phyloP scores from a whole-genome alignment of 495 filamentous ascomycete species.

The Lasiosphaeria miniovina region DNA sequence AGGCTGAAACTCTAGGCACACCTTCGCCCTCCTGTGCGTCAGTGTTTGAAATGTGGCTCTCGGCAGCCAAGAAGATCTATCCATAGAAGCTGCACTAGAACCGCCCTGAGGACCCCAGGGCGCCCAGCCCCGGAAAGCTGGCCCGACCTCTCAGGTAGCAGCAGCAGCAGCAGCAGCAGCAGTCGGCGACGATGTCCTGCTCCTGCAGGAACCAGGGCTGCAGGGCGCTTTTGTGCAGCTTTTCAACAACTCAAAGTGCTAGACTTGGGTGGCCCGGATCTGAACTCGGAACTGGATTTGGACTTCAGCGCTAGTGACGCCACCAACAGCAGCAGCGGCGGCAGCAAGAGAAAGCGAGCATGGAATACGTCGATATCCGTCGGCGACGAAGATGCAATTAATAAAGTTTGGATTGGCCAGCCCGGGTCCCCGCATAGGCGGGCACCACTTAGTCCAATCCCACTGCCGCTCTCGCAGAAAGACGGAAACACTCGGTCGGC shows the following conservation, averaged over 20 bases:
- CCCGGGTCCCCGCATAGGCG: not conserved
- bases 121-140: not conserved
- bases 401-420: conserved; percentile 4
- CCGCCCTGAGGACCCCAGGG: not conserved
- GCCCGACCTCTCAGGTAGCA: not conserved
- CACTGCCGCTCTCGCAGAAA: conserved; percentile 12
- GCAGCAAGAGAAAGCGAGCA: not conserved
- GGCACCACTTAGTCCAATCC: not conserved
- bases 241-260: too few relatives aligned
- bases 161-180: not conserved
- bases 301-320: conserved; percentile 1
- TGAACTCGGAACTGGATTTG: not conserved
- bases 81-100: too few relatives aligned
- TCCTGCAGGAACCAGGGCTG: not conserved
- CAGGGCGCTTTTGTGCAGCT: not conserved
- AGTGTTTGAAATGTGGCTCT: too few relatives aligned
- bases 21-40: too few relatives aligned
- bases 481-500: conserved; percentile 12
- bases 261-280: not conserved
- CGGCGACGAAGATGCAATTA: not conserved
- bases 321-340: not conserved
- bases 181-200: not conserved
- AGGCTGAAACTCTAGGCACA: too few relatives aligned
- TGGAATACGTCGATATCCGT: not conserved
- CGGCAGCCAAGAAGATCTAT: too few relatives aligned